Percentiles rank a stretch among this genome's conserved stretches.
These are phyloP conservation scores for Macrolepiota albuminosa DNA, from an alignment of 768 basidiomycete species.

Conservation along the genomic window DNA sequence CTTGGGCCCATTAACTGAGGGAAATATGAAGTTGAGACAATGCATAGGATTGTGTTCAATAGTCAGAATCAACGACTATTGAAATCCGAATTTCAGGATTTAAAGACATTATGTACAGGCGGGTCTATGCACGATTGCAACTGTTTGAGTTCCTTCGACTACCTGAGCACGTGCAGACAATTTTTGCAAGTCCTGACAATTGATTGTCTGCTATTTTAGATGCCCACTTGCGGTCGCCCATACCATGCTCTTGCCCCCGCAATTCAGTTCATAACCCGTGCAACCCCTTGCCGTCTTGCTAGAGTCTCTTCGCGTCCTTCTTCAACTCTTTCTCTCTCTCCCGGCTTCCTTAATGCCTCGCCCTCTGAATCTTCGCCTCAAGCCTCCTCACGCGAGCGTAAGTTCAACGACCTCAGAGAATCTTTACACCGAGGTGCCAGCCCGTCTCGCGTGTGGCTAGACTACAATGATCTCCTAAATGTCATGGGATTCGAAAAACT, in stretches of 20 bases:
- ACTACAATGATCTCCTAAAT: conserved; percentile 55
- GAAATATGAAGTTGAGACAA: too few relatives aligned
- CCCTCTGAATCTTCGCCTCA: conserved; percentile 7
- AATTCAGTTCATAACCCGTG: conserved; percentile 15
- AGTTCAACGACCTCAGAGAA: conserved; percentile 24
- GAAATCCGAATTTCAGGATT: too few relatives aligned
- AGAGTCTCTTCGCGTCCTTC: conserved; percentile 4
- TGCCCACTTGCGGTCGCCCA: conserved; percentile 20
- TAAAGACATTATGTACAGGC: too few relatives aligned
- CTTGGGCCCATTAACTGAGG: too few relatives aligned
- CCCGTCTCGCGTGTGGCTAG: conserved; percentile 56
- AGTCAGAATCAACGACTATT: too few relatives aligned
- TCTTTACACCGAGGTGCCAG: conserved; percentile 29
- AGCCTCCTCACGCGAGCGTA: conserved; percentile 12
- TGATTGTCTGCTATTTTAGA: conserved; percentile 10
- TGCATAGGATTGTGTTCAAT: too few relatives aligned
- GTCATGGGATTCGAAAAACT: conserved; percentile 42
- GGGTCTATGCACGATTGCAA: too few relatives aligned
- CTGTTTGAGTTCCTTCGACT: too few relatives aligned
- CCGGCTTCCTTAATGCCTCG: conserved; percentile 1
- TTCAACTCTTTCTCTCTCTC: conserved; percentile 10
- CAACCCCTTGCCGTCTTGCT: neutral
- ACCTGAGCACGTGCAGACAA: conserved; percentile 7
- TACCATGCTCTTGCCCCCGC: conserved; percentile 15
- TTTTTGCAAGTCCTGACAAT: conserved; percentile 2